Base-by-base conservation (phyloP, 1,284 basidiomycete species). In the Moesziomyces parantarcticus region DNA sequence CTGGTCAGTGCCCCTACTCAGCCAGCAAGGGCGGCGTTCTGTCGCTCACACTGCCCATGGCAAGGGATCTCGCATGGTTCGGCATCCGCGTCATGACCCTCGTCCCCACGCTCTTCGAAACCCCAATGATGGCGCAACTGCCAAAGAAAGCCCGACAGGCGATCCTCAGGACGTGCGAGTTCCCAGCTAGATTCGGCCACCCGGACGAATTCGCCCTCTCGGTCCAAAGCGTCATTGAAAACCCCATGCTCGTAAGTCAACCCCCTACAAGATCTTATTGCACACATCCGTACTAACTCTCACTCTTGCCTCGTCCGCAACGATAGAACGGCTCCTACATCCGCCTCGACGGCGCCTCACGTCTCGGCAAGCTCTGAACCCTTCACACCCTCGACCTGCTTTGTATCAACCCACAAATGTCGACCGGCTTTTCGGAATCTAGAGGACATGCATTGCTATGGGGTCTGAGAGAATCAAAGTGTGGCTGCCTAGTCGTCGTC, bases 331-430 rank as follows among this genome's bases (percentile, higher is more conserved):
- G 72, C 22, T 68, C 71, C 16, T 73, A 73, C 26, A 83, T 81
- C 20, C 65, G 81, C 9, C 57, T 83, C 22, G 81, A 83, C 49
- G 81, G 79, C 13, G 81, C 80, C 23, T 77, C 79, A 2, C 57
- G 81, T 46, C 63, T 83, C 16, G 81, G 80, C 34, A 83, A 83
- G 59, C 74, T 83, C n/a, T 82, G 21, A 69, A 14, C 43, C 22
- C 89, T 94, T 32, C 88, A 91, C 83, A 87, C 90, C 42, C 86
- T 94, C 48, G 92, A 95, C 80, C 87, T 95, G 44, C 92, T 92
- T 5, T 92, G 13, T 32, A 1, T 13, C 29, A 32, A 3, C 29
- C 10, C 10, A 32, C 29, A 13, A 2, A 2, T 13, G 10, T 13
- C 29, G 11, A 32, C 10, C 10, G 3, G 13, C 26, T 29, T 1